Conservation (phyloP, 1,139 yeast species). For the Yamadazyma songkhlaensis region DNA sequence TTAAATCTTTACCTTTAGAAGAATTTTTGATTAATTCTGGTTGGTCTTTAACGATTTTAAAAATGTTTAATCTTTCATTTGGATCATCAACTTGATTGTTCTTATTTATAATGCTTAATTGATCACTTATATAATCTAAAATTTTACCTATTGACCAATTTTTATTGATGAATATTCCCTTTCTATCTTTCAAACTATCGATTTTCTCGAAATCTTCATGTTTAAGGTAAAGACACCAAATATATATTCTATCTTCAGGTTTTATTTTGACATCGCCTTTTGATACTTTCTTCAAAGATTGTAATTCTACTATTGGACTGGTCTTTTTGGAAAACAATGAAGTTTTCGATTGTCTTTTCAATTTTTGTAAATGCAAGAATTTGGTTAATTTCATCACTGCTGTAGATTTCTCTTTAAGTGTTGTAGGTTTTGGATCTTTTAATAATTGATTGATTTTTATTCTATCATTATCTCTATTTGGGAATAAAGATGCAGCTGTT, state of each 20-base stretch:
- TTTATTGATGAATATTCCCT: slow-evolving; percentile 53
- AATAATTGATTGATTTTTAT: slow-evolving; percentile 37
- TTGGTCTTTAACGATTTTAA: slow-evolving; percentile 24
- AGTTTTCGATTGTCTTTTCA: slow-evolving; percentile 11
- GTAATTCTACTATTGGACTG: slow-evolving; percentile 23
- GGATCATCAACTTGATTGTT: slow-evolving; percentile 51
- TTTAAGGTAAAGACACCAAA: slow-evolving; percentile 55
- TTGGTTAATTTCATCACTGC: slow-evolving; percentile 48
- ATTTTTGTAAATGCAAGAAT: slow-evolving; percentile 38
- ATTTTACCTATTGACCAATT: slow-evolving; percentile 78
- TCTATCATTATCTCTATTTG: slow-evolving; percentile 47
- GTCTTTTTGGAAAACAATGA: slow-evolving; percentile 4
- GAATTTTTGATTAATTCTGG: slow-evolving; percentile 28
- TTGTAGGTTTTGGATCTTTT: slow-evolving; percentile 22
- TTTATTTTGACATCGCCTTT: slow-evolving; percentile 67
- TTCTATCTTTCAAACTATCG: slow-evolving; percentile 25
- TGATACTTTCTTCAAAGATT: slow-evolving; percentile 49
- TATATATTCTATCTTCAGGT: slow-evolving; percentile 54
- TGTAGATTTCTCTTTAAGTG: slow-evolving; percentile 28
- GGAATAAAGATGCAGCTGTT: slow-evolving; percentile 49
- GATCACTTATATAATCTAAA: slow-evolving; percentile 63
- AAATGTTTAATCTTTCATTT: slow-evolving; percentile 44
- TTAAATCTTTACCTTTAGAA: slow-evolving; percentile 33
- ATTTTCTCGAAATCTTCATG: slow-evolving; percentile 28
- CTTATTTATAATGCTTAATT: slow-evolving; percentile 51